phyloP scores from a whole-genome alignment of 192 early-diverging fungal genomes.

The Backusella circina region DNA sequence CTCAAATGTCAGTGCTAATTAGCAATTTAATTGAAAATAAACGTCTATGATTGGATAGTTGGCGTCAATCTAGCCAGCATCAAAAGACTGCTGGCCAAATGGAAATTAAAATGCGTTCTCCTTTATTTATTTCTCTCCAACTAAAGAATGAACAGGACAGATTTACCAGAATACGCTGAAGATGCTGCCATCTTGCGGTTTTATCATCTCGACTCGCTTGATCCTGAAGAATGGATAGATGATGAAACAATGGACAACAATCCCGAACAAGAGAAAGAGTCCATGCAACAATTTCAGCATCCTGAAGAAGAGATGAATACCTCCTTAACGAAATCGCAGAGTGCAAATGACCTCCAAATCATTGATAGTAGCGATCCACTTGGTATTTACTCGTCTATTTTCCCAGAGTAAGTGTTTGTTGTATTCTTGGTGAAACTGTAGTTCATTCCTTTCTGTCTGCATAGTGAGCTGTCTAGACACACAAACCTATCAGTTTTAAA shows the following conservation, averaged over 20 bases:
- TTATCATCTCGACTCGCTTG: constrained; percentile 47
- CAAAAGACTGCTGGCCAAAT: too few relatives aligned
- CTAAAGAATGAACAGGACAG: background rate
- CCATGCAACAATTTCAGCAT: constrained; percentile 26
- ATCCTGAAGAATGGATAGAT: constrained; percentile 51
- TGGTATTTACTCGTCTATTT: constrained; percentile 38
- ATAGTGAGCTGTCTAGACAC: constrained; percentile 21
- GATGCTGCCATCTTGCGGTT: constrained; percentile 45
- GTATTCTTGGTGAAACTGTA: background rate
- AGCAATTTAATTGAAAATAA: too few relatives aligned
- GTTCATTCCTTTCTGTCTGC: background rate
- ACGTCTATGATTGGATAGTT: too few relatives aligned
- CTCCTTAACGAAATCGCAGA: constrained; percentile 23
- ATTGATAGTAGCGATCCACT: constrained; percentile 47
- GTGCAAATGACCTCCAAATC: constrained; percentile 26
- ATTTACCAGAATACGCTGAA: constrained; percentile 30
- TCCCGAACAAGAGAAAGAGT: constrained; percentile 12
- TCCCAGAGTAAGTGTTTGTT: constrained; percentile 8
- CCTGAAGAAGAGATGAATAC: constrained; percentile 4
- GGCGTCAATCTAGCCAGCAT: too few relatives aligned
- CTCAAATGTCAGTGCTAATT: too few relatives aligned
- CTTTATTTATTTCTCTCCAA: background rate
- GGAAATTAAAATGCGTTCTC: background rate
- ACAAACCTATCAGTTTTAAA: constrained; percentile 19
- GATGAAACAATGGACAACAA: constrained; percentile 32